Evolutionary conservation across 768 basidiomycete species (phyloP).

Genomic region (Terana coerulea): DNA sequence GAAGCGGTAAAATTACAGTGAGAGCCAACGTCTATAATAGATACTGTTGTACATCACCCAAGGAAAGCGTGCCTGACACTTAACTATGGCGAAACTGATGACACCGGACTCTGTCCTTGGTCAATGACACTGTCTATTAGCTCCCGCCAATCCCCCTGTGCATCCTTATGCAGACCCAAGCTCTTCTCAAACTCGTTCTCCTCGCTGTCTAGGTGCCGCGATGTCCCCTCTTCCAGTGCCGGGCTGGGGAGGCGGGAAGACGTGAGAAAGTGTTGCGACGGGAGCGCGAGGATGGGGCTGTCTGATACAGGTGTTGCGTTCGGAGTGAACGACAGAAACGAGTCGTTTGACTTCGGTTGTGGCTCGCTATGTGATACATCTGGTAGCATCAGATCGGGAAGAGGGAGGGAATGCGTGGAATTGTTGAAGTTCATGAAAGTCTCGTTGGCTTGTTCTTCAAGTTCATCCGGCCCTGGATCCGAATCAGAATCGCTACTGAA

Average conservation of each 20-base stretch:
- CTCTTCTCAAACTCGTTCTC: conserved; percentile 4
- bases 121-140: background rate
- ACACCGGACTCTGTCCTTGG: background rate
- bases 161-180: background rate
- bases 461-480: conserved; percentile 4
- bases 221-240: background rate
- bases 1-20: too few relatives aligned
- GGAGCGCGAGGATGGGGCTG: conserved; percentile 15
- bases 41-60: too few relatives aligned
- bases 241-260: background rate
- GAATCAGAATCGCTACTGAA: conserved; percentile 11
- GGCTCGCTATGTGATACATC: background rate
- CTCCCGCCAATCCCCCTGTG: conserved; percentile 9
- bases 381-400: conserved; percentile 1
- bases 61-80: too few relatives aligned
- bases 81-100: too few relatives aligned
- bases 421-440: conserved; percentile 10
- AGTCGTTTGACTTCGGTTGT: conserved; percentile 2
- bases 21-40: too few relatives aligned
- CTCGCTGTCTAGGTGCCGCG: conserved; percentile 1
- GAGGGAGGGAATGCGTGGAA: background rate
- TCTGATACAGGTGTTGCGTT: conserved; percentile 16
- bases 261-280: conserved; percentile 9
- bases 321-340: conserved; percentile 21
- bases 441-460: conserved; percentile 7